Percentiles rank a stretch among this genome's conserved stretches.
phyloP scores from a whole-genome alignment of 2,329 filamentous ascomycete genomes.

The Alternaria alternata region DNA sequence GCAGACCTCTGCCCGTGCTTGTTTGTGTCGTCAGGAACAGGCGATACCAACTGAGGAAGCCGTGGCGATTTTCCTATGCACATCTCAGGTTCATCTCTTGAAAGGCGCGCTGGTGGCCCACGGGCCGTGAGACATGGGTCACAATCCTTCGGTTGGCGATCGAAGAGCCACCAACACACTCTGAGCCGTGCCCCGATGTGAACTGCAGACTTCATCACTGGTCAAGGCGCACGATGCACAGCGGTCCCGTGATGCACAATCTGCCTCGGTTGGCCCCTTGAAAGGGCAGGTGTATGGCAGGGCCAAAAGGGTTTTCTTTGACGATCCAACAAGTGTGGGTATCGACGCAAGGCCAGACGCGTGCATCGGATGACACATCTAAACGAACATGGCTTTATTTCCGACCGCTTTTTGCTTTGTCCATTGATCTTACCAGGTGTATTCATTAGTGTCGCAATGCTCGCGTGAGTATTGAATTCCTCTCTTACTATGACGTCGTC shows the following conservation, averaged over 20 bases:
- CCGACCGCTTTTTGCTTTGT: constrained; percentile 3
- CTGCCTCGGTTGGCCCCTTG: constrained; percentile 15
- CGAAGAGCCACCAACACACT: constrained; percentile 24
- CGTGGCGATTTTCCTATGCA: not conserved
- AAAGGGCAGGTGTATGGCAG: constrained; percentile 15
- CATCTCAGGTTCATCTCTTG: constrained; percentile 4
- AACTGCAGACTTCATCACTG: constrained; percentile 17
- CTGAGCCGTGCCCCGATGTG: constrained; percentile 15
- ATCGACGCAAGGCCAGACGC: not conserved
- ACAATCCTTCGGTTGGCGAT: constrained; percentile 22
- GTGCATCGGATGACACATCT: not conserved
- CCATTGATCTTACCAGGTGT: not conserved
- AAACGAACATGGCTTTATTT: not conserved
- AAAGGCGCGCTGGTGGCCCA: constrained; percentile 14
- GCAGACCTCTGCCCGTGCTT: not conserved
- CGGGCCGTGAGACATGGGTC: constrained; percentile 24
- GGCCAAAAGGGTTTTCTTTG: constrained; percentile 1
- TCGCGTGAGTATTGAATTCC: not conserved
- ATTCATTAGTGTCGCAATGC: not conserved
- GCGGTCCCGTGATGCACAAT: constrained; percentile 12
- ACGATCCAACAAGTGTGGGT: not conserved
- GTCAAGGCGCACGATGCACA: constrained; percentile 9
- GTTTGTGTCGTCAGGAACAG: not conserved
- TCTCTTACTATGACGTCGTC: not conserved
- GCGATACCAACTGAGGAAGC: not conserved